These are phyloP conservation scores for Cadophora luteo-olivacea DNA, from an alignment of 2,329 filamentous ascomycete species.

Conservation along the genomic window DNA sequence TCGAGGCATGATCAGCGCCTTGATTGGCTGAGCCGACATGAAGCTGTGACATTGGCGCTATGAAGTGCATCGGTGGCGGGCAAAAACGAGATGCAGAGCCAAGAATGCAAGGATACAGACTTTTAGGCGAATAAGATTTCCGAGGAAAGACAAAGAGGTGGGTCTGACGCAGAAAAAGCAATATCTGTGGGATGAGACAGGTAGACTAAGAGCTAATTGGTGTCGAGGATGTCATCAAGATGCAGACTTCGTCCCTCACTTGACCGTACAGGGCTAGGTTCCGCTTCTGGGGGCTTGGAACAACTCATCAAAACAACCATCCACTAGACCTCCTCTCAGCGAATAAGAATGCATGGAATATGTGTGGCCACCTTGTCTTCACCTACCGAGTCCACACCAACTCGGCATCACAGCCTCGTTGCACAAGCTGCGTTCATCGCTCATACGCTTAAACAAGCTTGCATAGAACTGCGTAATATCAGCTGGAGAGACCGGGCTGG, in stretches of 20 bases:
- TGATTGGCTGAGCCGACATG: slow-evolving; percentile 12
- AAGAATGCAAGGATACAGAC: slow-evolving; percentile 17
- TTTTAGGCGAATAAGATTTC: slow-evolving; percentile 23
- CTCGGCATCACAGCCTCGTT: slow-evolving; percentile 39
- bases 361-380: slow-evolving; percentile 5
- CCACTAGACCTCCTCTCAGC: slow-evolving; percentile 6
- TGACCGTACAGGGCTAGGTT: background rate
- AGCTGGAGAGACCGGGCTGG: slow-evolving; percentile 26
- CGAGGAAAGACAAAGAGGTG: slow-evolving; percentile 12
- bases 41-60: slow-evolving; percentile 34
- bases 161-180: slow-evolving; percentile 16
- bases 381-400: background rate
- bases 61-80: slow-evolving; percentile 31
- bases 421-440: slow-evolving; percentile 37
- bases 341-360: slow-evolving; percentile 15
- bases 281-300: background rate
- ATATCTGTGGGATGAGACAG: background rate
- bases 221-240: slow-evolving; percentile 17
- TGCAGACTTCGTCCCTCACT: background rate
- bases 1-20: slow-evolving; percentile 23
- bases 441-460: slow-evolving; percentile 31
- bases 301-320: slow-evolving; percentile 19
- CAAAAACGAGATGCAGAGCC: slow-evolving; percentile 23
- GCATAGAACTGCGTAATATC: slow-evolving; percentile 29
- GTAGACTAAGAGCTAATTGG: slow-evolving; percentile 15